A percentile compares a stretch with the other conserved stretches of the same genome.
Evolutionary conservation across 2,329 filamentous ascomycete species (phyloP).

Genomic region (Penicillium decumbens): DNA sequence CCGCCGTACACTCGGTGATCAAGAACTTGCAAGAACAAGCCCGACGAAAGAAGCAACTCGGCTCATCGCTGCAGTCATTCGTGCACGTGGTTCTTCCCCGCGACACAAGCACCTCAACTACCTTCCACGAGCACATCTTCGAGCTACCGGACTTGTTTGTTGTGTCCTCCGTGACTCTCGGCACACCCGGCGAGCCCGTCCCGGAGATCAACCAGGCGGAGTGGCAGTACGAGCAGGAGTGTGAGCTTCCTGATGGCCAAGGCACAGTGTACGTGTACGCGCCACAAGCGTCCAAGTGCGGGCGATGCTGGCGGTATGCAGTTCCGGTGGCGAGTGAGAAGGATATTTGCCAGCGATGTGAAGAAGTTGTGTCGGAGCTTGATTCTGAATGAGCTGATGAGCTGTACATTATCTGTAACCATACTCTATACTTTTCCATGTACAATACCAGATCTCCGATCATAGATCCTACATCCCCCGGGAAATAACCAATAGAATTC

Average conservation of each 20-base stretch:
- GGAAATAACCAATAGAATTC: not conserved
- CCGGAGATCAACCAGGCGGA: slow-evolving; percentile 30
- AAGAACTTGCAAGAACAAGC: slow-evolving; percentile 72
- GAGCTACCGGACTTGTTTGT: slow-evolving; percentile 65
- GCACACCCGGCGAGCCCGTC: slow-evolving; percentile 30
- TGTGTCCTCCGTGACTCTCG: slow-evolving; percentile 59
- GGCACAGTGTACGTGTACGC: slow-evolving; percentile 43
- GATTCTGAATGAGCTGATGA: not conserved
- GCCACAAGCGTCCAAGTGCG: slow-evolving; percentile 64
- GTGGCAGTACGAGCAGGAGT: slow-evolving; percentile 44
- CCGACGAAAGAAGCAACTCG: slow-evolving; percentile 65
- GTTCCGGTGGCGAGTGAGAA: slow-evolving; percentile 49
- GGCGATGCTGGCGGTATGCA: slow-evolving; percentile 82
- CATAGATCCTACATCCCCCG: not conserved
- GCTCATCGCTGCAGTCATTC: slow-evolving; percentile 73
- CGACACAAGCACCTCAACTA: slow-evolving; percentile 18
- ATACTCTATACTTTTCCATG: not conserved
- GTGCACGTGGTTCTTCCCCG: slow-evolving; percentile 47
- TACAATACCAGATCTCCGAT: not conserved
- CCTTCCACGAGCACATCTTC: slow-evolving; percentile 29
- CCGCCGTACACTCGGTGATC: slow-evolving; percentile 58
- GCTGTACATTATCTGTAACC: not conserved
- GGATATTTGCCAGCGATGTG: slow-evolving; percentile 71
- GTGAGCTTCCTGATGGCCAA: slow-evolving; percentile 34
- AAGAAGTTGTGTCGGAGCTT: slow-evolving; percentile 54